Percentiles rank a stretch among this genome's conserved stretches.
Evolutionary conservation across 495 filamentous ascomycete genomes (phyloP).

Genomic region (Ramalina intermedia): DNA sequence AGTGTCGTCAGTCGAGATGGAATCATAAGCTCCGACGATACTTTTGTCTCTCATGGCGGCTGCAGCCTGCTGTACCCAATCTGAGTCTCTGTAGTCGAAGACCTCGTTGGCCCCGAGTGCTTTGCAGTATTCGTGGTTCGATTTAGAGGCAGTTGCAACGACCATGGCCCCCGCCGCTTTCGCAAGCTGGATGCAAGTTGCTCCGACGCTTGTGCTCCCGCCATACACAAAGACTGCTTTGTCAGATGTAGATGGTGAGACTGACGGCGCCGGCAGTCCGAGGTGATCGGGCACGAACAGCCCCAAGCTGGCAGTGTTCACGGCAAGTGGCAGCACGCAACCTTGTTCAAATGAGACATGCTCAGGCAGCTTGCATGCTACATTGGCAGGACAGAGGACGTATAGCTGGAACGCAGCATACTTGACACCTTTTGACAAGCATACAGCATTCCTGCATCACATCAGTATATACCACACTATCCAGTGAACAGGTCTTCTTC

Average conservation of each 20-base stretch:
- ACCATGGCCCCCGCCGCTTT: slow-evolving; percentile 42
- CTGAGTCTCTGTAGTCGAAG: slow-evolving; percentile 39
- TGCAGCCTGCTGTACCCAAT: slow-evolving; percentile 22
- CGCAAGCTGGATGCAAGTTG: slow-evolving; percentile 47
- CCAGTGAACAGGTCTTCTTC: neutral
- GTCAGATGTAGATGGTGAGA: slow-evolving; percentile 16
- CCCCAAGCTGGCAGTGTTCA: slow-evolving; percentile 37
- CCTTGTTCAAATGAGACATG: slow-evolving; percentile 32
- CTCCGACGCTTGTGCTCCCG: slow-evolving; percentile 42
- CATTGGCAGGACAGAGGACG: slow-evolving; percentile 19
- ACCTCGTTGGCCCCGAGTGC: slow-evolving; percentile 37
- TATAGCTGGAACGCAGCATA: slow-evolving; percentile 35
- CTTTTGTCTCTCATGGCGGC: slow-evolving; percentile 15
- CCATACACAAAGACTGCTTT: slow-evolving; percentile 44
- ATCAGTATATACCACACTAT: neutral
- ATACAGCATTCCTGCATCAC: no score
- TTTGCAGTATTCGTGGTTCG: slow-evolving; percentile 39
- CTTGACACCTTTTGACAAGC: slow-evolving; percentile 4
- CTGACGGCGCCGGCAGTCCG: slow-evolving; percentile 17
- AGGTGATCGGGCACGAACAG: slow-evolving; percentile 33
- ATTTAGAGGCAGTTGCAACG: slow-evolving; percentile 34
- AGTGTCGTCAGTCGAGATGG: neutral
- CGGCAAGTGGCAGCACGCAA: slow-evolving; percentile 35
- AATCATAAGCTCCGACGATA: slow-evolving; percentile 4
- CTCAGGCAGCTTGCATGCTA: slow-evolving; percentile 31